Evolutionary conservation across 805 yeast genomes (phyloP).

Genomic region (Sugiyamaella smithiae): DNA sequence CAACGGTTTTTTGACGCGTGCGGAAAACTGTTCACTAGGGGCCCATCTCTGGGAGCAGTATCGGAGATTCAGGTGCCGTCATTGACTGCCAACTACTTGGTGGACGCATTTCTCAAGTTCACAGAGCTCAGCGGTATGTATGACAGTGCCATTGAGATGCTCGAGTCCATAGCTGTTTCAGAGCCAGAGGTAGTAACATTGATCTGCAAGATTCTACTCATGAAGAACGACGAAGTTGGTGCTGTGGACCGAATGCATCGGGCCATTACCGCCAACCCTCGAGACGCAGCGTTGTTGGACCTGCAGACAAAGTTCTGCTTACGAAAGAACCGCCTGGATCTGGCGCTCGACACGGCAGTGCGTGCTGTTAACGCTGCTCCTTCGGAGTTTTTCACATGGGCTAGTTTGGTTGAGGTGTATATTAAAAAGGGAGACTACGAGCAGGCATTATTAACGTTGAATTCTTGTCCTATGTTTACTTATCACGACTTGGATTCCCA

Average conservation of each 20-base stretch:
- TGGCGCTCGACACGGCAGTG: slow-evolving; percentile 59
- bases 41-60: slow-evolving; percentile 62
- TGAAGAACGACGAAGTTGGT: slow-evolving; percentile 44
- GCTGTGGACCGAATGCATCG: slow-evolving; percentile 47
- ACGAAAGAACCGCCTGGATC: slow-evolving; percentile 47
- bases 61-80: slow-evolving; percentile 71
- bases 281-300: slow-evolving; percentile 55
- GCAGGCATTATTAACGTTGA: slow-evolving; percentile 63
- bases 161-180: slow-evolving; percentile 47
- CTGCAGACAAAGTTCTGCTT: slow-evolving; percentile 66
- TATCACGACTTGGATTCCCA: slow-evolving; percentile 45
- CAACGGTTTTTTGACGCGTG: slow-evolving; percentile 59
- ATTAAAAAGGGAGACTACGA: slow-evolving; percentile 52
- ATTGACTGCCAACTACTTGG: slow-evolving; percentile 60
- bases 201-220: slow-evolving; percentile 41
- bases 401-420: slow-evolving; percentile 57
- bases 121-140: slow-evolving; percentile 64
- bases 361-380: slow-evolving; percentile 68
- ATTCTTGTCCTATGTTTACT: slow-evolving; percentile 70
- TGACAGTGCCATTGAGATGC: slow-evolving; percentile 57
- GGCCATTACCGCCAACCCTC: slow-evolving; percentile 43
- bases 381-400: slow-evolving; percentile 74
- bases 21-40: slow-evolving; percentile 62
- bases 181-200: slow-evolving; percentile 56
- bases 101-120: slow-evolving; percentile 67